These are phyloP conservation scores for Dictyostelium brefeldianum DNA, from an alignment of 78 protist genomes.

Conservation along the genomic window DNA sequence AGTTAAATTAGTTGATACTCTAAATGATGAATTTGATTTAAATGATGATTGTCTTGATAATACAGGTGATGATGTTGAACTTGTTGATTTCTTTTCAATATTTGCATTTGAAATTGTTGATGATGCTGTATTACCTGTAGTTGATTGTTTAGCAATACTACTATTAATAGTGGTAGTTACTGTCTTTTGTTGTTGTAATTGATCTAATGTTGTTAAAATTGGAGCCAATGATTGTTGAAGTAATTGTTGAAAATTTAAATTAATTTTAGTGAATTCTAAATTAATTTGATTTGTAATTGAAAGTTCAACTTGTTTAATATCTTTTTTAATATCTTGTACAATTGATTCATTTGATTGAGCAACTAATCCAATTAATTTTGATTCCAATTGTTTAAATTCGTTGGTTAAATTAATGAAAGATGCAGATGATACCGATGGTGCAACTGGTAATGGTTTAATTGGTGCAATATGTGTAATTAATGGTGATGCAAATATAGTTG, in stretches of 20 bases:
- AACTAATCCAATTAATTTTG: not conserved
- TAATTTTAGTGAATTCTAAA: constrained; percentile 14
- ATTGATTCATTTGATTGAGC: constrained; percentile 1
- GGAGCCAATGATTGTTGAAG: constrained; percentile 32
- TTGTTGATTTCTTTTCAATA: not conserved
- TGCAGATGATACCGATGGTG: constrained; percentile 45
- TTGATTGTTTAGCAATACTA: not conserved
- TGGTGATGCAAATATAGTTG: too few species aligned
- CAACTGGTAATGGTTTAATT: constrained; percentile 55
- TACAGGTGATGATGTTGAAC: not conserved
- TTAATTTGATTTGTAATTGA: not conserved
- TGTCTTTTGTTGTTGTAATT: not conserved
- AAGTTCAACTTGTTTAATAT: constrained; percentile 18
- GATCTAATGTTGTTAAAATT: constrained; percentile 6
- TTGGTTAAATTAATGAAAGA: not conserved
- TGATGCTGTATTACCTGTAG: not conserved
- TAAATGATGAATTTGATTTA: not conserved
- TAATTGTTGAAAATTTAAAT: not conserved
- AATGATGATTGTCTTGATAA: not conserved
- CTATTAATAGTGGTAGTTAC: not conserved
- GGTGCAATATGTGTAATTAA: constrained; percentile 2
- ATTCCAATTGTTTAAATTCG: constrained; percentile 18
- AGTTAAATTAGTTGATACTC: not conserved
- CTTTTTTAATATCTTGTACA: constrained; percentile 26
- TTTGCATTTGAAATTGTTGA: not conserved